Base-by-base conservation (phyloP, 805 yeast genomes). In the Wickerhamia fluorescens region DNA sequence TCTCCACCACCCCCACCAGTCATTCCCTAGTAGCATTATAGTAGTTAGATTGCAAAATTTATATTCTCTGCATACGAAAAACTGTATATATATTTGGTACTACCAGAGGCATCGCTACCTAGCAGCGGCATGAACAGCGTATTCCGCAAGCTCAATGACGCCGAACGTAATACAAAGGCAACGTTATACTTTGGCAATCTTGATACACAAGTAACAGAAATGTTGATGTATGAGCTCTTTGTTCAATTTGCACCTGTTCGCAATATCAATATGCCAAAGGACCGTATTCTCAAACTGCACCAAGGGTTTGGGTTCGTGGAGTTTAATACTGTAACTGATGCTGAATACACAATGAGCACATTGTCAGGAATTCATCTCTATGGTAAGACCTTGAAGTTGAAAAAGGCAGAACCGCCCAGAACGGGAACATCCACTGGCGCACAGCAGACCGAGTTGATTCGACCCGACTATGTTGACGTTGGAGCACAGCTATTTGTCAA, bases 221-320 rank as follows among this genome's bases (percentile, higher is more conserved):
- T 66, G 2, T 46, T 88, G 12, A 53, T 92, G 16, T 84, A 78
- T 46, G 98, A 92, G 51, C 66, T 92, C 13, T 77, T 87, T 51
- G 52, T 83, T 5, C 97, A 92, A 51, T 78, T 85, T 23, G 87
- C 89, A 0, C 95, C 95, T 0, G 70, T 89, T 3, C 62, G 61
- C 22, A 64, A 71, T 17, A 68, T 92, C 4, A 69, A 78, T 36
- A 61, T 92, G 38, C 96, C 96, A 5, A 78, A 75, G 45, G 96
- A 87, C 47, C 68, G 85, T 37, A 64, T 87, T 4, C 55, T 74
- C 16, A 73, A 72, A 35, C 60, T 70, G 1, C 87, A 82, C 44
- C 94, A 81, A 45, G 96, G 96, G 4, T 89, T 66, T 58, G 96
- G 94, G 7, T 89, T 92, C 56, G 80, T 82, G 2, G 92, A 84